Evolutionary conservation across 768 basidiomycete species (phyloP), one percentile per base, ranked within the genome.

Genomic region (Psilocybe sp.): DNA sequence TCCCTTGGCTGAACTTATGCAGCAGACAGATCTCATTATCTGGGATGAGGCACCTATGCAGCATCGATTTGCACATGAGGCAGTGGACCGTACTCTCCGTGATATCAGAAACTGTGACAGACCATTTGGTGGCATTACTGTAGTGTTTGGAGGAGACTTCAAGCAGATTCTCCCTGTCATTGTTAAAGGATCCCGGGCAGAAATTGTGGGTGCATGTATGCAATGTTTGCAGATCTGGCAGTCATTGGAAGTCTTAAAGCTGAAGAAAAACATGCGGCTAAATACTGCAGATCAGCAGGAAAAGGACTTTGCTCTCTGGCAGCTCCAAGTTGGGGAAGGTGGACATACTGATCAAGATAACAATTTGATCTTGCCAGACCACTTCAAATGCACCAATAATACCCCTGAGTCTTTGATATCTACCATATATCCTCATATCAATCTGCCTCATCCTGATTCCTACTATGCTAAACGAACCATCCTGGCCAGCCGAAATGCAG

Each of bases 101-200:
- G 73, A 78, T 56, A 58, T 77, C 4, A 48, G 60, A 1, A 43
- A 61, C 19, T 19, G 49, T 20, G 33, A 66, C 13, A 32, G 15
- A 5, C 64, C 63, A 5, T 81, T 75, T 71, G 76, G 72, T 34
- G 75, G 71, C 15, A 57, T 78, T 7, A 71, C 70, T 20, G 56
- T 76, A 0, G 47, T 80, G 2, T 75, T 79, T 67, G 75, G 73
- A 43, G 79, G 77, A 1, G 77, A 81, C 55, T 79, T 74, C 45
- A 62, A 66, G 18, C 78, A 81, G 54, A 77, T 59, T 6, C 67
- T 80, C 0, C 76, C 77, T 40, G 71, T 79, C 1, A 58, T 80
- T 42, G 55, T 44, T 0, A 62, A 66, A 55, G 77, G 76, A 2
- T 58, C 62, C 14, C 42, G 68, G 40, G 65, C 65, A 44, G 60